Percentiles rank a stretch among this genome's conserved stretches.
phyloP scores from a whole-genome alignment of 345 rosid species.

The Salix exigua region DNA sequence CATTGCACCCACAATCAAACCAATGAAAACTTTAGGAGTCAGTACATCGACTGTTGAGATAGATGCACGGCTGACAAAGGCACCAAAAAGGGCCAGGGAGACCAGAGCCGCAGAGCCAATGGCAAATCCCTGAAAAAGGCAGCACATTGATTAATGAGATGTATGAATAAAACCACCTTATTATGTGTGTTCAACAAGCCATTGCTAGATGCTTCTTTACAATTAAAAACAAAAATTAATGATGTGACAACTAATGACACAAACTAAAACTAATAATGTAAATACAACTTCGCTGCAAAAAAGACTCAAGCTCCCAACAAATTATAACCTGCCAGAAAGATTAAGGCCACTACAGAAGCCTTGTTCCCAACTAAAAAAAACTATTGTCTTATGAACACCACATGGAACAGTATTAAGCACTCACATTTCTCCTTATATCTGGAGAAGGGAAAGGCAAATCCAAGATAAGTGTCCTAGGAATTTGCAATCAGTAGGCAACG shows the following conservation, averaged over 20 bases:
- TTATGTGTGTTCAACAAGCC: not conserved
- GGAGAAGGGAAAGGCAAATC: not conserved
- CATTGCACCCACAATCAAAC: conserved; percentile 27
- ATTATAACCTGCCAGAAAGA: not conserved
- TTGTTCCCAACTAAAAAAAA: not conserved
- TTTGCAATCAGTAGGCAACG: not conserved
- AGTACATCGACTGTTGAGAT: conserved; percentile 25
- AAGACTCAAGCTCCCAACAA: not conserved
- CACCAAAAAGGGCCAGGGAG: conserved; percentile 45
- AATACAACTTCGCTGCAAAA: not conserved
- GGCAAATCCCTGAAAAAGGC: conserved; percentile 54
- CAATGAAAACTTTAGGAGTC: conserved; percentile 31
- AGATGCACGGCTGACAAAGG: conserved; percentile 28
- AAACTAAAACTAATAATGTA: not conserved
- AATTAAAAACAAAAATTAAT: not conserved
- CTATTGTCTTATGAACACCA: no score
- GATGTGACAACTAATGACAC: not conserved
- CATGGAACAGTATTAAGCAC: not conserved
- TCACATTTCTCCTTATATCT: not conserved
- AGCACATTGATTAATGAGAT: conserved; percentile 9
- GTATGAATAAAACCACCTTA: not conserved
- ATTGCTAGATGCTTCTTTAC: not conserved
- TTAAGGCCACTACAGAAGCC: not conserved
- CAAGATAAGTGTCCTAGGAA: not conserved
- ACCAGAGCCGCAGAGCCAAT: conserved; percentile 79